Conservation (phyloP, 345 rosid species). For the Populus pruinosa region DNA sequence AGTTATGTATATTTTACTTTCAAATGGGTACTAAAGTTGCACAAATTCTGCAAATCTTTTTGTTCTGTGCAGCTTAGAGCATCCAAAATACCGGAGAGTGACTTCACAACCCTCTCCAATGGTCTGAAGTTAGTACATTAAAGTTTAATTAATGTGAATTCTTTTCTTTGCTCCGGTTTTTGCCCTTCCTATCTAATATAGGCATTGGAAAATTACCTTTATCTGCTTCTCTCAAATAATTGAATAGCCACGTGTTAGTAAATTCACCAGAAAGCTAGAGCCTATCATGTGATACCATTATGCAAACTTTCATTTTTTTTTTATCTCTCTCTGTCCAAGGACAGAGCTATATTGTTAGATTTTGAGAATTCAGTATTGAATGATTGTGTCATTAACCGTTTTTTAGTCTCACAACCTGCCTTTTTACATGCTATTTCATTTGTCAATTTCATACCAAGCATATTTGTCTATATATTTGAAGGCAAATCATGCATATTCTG, state of each 20-base stretch:
- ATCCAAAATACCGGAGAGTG: slow-evolving; percentile 81
- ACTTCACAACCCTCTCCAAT: slow-evolving; percentile 72
- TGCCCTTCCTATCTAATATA: not conserved
- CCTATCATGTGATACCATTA: not conserved
- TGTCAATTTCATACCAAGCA: not conserved
- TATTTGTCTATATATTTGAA: not conserved
- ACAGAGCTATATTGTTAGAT: not conserved
- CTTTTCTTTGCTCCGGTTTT: not conserved
- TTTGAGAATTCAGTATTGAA: not conserved
- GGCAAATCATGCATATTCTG: slow-evolving; percentile 17
- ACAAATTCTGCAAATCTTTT: slow-evolving; percentile 13
- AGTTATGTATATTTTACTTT: not conserved
- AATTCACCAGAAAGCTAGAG: not conserved
- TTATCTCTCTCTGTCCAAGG: not conserved
- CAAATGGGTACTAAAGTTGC: not conserved
- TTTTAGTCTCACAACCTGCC: not conserved
- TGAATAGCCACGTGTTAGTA: not conserved
- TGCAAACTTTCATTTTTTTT: not conserved
- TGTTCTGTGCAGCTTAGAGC: slow-evolving; percentile 62
- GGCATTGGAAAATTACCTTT: not conserved
- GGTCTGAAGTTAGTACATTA: slow-evolving; percentile 71
- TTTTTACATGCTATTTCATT: no score
- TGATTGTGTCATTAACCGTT: not conserved
- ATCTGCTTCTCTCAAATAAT: not conserved
- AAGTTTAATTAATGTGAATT: not conserved